phyloP scores from a whole-genome alignment of 129 eudicot genomes.

The Tagetes erecta region DNA sequence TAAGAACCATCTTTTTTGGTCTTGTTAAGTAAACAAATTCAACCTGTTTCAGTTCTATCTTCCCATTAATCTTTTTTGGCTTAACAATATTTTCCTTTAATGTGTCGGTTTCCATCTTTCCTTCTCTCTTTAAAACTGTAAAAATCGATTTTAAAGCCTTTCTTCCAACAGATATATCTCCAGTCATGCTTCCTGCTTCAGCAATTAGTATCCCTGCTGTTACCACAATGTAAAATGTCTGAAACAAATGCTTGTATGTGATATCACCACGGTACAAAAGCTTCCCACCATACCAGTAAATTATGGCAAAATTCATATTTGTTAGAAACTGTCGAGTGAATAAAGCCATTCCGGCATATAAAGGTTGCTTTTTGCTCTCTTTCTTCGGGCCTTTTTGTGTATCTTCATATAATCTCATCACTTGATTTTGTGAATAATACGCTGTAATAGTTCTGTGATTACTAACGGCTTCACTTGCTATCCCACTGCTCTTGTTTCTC shows the following conservation, averaged over 20 bases:
- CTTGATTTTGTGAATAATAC: slow-evolving; percentile 29
- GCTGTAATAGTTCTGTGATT: slow-evolving; percentile 34
- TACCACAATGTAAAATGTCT: slow-evolving; percentile 69
- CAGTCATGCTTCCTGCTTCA: slow-evolving; percentile 82
- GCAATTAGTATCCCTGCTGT: slow-evolving; percentile 82
- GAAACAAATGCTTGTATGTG: slow-evolving; percentile 56
- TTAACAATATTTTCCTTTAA: slow-evolving; percentile 47
- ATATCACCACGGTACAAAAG: slow-evolving; percentile 58
- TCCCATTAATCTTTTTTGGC: slow-evolving; percentile 57
- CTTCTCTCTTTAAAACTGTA: slow-evolving; percentile 46
- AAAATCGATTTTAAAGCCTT: slow-evolving; percentile 65
- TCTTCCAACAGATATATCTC: slow-evolving; percentile 67
- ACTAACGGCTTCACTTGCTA: slow-evolving; percentile 42
- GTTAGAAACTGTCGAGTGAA: slow-evolving; percentile 47
- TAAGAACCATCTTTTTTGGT: slow-evolving; percentile 53
- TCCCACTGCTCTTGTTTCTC: slow-evolving; percentile 35
- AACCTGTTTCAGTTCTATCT: slow-evolving; percentile 53
- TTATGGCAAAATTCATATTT: slow-evolving; percentile 47
- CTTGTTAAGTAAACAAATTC: slow-evolving; percentile 70
- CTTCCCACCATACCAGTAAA: slow-evolving; percentile 86
- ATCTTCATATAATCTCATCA: slow-evolving; percentile 35
- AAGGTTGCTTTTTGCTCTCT: slow-evolving; percentile 37
- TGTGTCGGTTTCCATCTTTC: slow-evolving; percentile 48
- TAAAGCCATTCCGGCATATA: slow-evolving; percentile 35
- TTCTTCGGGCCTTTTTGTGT: slow-evolving; percentile 36